Evolutionary conservation across 1,139 yeast genomes (phyloP), one percentile per base, ranked within the genome.

Genomic region (Hanseniaspora sp.): DNA sequence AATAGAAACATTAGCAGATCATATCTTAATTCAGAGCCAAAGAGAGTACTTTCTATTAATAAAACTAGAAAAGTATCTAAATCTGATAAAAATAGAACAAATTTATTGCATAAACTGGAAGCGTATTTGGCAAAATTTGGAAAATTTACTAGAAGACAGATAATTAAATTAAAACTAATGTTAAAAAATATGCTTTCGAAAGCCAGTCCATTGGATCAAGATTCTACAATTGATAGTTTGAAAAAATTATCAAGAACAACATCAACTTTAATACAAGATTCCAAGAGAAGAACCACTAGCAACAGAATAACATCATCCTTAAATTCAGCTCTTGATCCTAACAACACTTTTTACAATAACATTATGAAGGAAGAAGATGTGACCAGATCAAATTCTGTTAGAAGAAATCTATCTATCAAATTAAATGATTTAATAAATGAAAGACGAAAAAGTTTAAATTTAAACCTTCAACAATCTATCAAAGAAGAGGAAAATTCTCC

Each of bases 351-450:
- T 38, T 49, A 49, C 28, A 49, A 49, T 15, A 49, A 49, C 15
- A 49, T 49, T 30, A 43, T 38, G 39, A 49, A 43, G n/a, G 37
- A 17, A 18, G 48, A 49, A 8, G 7, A 35, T 30, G 28, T 46
- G 23, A 51, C 55, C 5, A 48, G 38, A 15, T 29, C 52, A 28
- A 55, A 56, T 15, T 58, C 60, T 15, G 47, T 57, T 5, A 57
- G 58, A 44, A 53, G 55, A 33, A 57, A 46, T 13, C 33, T 55
- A 39, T 29, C 51, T n/a, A 12, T 29, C 18, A 52, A 47, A 38
- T 13, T 43, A 12, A 41, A 52, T 12, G 41, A 18, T 13, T 31
- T 43, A 23, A 44, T 41, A 31, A 30, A 47, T 23, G 42, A 43
- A 34, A 46, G 45, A 47, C 34, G 43, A 11, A 6, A 35, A 28